Percentiles rank a stretch among this genome's conserved stretches.
Evolutionary conservation across 2,329 filamentous ascomycete genomes (phyloP).

Genomic region (Fusarium ramigenum): DNA sequence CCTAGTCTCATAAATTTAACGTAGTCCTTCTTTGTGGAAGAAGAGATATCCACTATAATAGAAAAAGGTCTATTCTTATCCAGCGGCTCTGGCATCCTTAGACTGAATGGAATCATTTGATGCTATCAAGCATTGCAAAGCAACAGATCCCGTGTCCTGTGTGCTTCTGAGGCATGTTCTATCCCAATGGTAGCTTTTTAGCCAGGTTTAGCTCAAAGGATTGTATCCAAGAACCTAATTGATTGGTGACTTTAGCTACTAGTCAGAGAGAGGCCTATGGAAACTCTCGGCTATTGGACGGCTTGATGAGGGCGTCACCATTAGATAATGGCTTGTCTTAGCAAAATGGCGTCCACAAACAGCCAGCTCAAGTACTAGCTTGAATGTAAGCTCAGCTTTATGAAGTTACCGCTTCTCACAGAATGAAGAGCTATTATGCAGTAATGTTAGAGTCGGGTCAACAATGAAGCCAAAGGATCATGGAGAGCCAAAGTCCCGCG

Average conservation of each 20-base stretch:
- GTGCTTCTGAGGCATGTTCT: too few relatives aligned
- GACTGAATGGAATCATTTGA: not conserved
- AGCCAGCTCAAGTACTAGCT: not conserved
- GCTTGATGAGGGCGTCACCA: not conserved
- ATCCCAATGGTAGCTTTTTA: too few relatives aligned
- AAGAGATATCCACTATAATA: too few relatives aligned
- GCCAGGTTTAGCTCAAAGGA: rapidly evolving
- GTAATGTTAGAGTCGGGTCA: not conserved
- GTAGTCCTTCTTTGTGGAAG: too few relatives aligned
- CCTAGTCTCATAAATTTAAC: too few relatives aligned
- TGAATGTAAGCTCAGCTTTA: too few relatives aligned
- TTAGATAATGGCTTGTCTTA: not conserved
- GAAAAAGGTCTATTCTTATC: not conserved
- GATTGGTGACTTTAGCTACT: not conserved
- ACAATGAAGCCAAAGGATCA: too few relatives aligned
- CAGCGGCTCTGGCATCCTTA: not conserved
- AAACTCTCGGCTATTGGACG: not conserved
- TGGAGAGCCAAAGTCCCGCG: rapidly evolving
- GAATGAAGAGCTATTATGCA: not conserved
- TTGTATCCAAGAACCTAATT: too few relatives aligned
- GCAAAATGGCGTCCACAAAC: not conserved
- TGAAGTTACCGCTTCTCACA: not conserved
- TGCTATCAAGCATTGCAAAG: not conserved
- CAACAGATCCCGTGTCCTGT: too few relatives aligned
- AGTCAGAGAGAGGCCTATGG: not conserved